Conservation (phyloP, 306 rosid species). For the Glycine soja region DNA sequence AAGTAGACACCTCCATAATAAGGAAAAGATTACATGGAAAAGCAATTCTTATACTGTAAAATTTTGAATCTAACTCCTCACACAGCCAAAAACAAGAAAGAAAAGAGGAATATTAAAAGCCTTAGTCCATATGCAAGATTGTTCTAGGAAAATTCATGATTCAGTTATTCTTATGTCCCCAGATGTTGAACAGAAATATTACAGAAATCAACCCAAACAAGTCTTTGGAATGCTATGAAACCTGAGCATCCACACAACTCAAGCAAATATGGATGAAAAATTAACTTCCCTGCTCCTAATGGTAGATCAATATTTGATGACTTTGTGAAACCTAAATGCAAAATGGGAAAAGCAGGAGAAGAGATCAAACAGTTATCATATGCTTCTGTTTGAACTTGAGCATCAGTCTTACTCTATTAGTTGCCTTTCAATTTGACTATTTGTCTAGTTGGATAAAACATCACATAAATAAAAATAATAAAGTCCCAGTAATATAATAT, state of each 20-base stretch:
- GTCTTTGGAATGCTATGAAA: slow-evolving; percentile 5
- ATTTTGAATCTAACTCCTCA: background rate
- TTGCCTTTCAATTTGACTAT: slow-evolving; percentile 10
- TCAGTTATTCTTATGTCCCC: slow-evolving; percentile 6
- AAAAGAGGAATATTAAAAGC: background rate
- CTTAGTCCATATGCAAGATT: background rate
- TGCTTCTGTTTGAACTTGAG: slow-evolving; percentile 6
- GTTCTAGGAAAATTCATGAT: background rate
- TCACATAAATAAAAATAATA: background rate
- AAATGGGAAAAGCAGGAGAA: background rate
- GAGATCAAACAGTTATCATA: slow-evolving; percentile 7
- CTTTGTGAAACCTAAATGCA: background rate
- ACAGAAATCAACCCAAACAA: background rate
- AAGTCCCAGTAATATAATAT: background rate
- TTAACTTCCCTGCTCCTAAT: background rate
- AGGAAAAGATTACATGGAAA: background rate
- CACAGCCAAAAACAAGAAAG: background rate
- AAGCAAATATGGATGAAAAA: slow-evolving; percentile 6
- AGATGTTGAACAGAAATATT: slow-evolving; percentile 5
- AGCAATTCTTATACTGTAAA: slow-evolving; percentile 9
- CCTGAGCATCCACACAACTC: background rate
- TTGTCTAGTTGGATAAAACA: slow-evolving; percentile 19
- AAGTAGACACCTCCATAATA: background rate
- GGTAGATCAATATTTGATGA: slow-evolving; percentile 4
- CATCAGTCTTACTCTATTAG: too few relatives aligned